phyloP scores from a whole-genome alignment of 371 early-diverging fungal genomes.

The Funneliformis caledonium region DNA sequence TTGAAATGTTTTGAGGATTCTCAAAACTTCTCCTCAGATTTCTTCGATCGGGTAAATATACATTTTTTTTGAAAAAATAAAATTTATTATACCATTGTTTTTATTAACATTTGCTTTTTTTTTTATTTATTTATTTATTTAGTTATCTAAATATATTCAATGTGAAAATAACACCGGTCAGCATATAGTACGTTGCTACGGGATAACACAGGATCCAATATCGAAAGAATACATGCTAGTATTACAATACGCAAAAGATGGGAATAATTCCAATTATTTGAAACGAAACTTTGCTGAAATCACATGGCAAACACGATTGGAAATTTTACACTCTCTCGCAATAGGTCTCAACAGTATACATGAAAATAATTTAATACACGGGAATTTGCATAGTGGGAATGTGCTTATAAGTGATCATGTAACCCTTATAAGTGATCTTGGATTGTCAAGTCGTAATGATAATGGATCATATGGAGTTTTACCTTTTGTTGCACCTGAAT shows the following conservation, averaged over 20 bases:
- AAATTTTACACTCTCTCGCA: conserved; percentile 3
- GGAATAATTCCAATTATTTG: not conserved
- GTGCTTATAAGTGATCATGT: not conserved
- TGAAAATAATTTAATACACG: not conserved
- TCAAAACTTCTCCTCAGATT: not conserved
- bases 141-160: not conserved
- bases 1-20: conserved; percentile 20
- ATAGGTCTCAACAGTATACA: conserved; percentile 2
- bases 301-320: conserved; percentile 20
- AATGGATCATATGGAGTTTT: conserved; percentile 21
- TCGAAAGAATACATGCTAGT: conserved; percentile 21
- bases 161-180: conserved; percentile 4
- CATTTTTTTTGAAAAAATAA: too few species aligned
- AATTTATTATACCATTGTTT: too few species aligned
- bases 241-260: not conserved
- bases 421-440: not conserved
- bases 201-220: conserved; percentile 15
- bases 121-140: too few species aligned
- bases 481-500: conserved; percentile 33
- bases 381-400: conserved; percentile 31
- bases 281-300: not conserved
- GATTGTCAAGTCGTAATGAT: not conserved
- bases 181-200: not conserved
- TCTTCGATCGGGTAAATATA: conserved; percentile 11
- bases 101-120: not conserved